Base-by-base conservation (phyloP, 768 basidiomycete genomes). In the Plicaturopsis crispa region DNA sequence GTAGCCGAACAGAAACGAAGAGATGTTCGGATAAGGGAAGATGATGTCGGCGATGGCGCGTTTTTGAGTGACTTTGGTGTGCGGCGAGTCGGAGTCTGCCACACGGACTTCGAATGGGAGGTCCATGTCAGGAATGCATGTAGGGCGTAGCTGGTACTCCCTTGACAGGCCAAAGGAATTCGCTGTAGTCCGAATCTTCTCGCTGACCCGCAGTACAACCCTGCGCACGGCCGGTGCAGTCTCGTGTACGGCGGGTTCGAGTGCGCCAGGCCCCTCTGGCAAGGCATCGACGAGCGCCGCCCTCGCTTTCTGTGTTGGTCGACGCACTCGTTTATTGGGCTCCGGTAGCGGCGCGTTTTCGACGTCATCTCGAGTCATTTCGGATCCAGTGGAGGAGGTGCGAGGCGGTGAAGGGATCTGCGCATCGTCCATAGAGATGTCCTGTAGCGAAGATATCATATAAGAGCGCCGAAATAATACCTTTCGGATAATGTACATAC, bases 21-120 rank as follows among this genome's bases (percentile, higher is more conserved):
- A 49, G 7, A 48, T 18, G 33, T 52, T 54, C 3, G 47, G 53
- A 36, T 56, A 54, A 6, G 51, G 53, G 38, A 43, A 41, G 35
- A 53, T 53, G 38, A 53, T 50, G 19, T 39, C 31, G 22, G 36
- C 2, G 14, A 23, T 24, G 24, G 36, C 11, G 2, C 31, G 33
- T 22, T 4, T 2, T 4, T 37, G 20, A 5, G 8, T 28, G 14
- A 8, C 26, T 23, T 24, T 21, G 33, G 22, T 23, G 20, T 34
- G 16, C 11, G 38, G 39, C 2, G 39, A 42, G 13, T 44, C 30
- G 19, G 20, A 33, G 18, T 39, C 35, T 2, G 44, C 42, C 6
- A 46, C 17, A 16, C 34, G 8, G 26, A 8, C 26, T 8, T 8
- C 10, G 8, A 28, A 14, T 8, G 26, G 10, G 14, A 28, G 8